Evolutionary conservation across 176 grass and related monocot species (phyloP).

Genomic region (Poa pratensis): DNA sequence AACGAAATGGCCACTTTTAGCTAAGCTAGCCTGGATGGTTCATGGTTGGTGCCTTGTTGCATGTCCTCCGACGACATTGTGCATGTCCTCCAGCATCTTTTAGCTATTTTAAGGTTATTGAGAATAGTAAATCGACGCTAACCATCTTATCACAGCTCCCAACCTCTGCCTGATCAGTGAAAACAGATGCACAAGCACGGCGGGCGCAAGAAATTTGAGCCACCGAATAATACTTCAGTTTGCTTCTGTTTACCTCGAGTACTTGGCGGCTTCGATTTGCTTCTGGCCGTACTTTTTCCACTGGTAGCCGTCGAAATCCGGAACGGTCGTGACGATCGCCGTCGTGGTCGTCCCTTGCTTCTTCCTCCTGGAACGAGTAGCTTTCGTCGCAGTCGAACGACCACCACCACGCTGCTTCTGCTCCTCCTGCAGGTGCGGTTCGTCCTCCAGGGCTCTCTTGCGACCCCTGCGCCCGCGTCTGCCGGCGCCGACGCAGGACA

Average conservation of each 20-base stretch:
- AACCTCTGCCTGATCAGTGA: background rate
- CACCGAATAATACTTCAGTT: background rate
- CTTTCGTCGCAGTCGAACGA: background rate
- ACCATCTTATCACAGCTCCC: background rate
- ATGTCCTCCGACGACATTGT: background rate
- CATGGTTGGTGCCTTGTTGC: background rate
- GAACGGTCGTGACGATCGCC: conserved; percentile 28
- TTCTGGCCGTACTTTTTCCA: conserved; percentile 64
- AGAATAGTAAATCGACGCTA: background rate
- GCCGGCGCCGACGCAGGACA: background rate
- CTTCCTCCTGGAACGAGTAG: background rate
- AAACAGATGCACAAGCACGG: background rate
- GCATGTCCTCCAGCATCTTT: background rate
- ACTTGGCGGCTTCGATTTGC: conserved; percentile 44
- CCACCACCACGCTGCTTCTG: background rate
- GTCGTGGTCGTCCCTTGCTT: background rate
- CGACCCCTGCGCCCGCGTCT: background rate
- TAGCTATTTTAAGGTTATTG: background rate
- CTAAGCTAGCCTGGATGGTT: background rate
- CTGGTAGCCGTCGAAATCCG: conserved; percentile 55
- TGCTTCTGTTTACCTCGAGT: conserved; percentile 47
- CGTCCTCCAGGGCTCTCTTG: conserved; percentile 19
- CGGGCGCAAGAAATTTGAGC: background rate
- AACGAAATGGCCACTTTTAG: background rate
- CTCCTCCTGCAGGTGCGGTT: background rate